Percentiles rank a stretch among this genome's conserved stretches.
phyloP scores from a whole-genome alignment of 2,329 filamentous ascomycete genomes.

The Neophaeococcomyces aloes region DNA sequence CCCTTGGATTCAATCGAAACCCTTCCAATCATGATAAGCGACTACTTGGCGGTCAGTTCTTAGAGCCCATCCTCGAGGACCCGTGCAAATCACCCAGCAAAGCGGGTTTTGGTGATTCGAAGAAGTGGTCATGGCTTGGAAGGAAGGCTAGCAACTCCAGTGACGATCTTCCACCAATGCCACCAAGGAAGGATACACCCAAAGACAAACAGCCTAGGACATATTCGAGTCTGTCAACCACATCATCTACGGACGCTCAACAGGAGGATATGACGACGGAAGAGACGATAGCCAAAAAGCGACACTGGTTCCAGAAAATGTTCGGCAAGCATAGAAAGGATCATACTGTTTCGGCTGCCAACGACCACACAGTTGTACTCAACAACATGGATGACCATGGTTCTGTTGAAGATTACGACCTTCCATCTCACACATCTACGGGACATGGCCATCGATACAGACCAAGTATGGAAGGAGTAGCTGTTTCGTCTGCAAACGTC shows the following conservation, averaged over 20 bases:
- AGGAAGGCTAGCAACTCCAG: constrained; percentile 18
- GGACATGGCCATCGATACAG: constrained; percentile 6
- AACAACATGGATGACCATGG: constrained; percentile 13
- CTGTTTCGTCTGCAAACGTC: constrained; percentile 13
- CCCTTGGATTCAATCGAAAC: constrained; percentile 7
- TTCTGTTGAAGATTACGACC: constrained; percentile 1
- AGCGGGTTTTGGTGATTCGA: constrained; percentile 23
- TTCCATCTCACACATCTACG: neutral
- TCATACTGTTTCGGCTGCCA: constrained; percentile 35
- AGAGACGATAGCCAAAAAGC: constrained; percentile 18
- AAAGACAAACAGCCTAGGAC: constrained; percentile 7
- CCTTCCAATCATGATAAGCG: constrained; percentile 23
- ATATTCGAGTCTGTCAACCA: constrained; percentile 21
- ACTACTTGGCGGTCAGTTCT: constrained; percentile 21
- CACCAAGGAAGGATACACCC: constrained; percentile 19
- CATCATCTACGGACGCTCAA: constrained; percentile 9
- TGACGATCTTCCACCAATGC: constrained; percentile 12
- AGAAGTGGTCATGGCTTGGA: constrained; percentile 39
- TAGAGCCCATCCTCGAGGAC: constrained; percentile 36
- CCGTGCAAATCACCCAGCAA: constrained; percentile 26
- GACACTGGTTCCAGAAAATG: constrained; percentile 22
- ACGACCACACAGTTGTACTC: constrained; percentile 17
- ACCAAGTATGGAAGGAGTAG: constrained; percentile 16
- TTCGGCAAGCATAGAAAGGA: constrained; percentile 15
- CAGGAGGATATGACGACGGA: constrained; percentile 13